Evolutionary conservation across 331 rosid species (phyloP).

Genomic region (Malus hybrid): DNA sequence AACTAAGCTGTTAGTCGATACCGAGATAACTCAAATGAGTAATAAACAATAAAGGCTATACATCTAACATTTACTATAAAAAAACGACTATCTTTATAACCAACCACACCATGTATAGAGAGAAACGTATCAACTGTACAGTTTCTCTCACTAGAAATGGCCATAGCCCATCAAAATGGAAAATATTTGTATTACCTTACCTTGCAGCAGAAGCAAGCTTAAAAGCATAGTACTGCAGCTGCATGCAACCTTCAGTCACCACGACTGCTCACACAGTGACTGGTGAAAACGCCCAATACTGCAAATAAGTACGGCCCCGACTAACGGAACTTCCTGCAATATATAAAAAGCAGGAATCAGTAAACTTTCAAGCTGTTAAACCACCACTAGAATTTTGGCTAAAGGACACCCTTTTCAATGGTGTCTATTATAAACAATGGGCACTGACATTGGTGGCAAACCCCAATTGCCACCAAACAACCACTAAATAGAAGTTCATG

Average conservation of each 20-base stretch:
- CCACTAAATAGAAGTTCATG: no score
- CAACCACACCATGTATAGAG: background rate
- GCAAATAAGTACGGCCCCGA: constrained; percentile 73
- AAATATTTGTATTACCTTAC: constrained; percentile 45
- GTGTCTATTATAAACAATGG: no score
- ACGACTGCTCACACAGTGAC: constrained; percentile 99
- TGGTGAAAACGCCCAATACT: constrained; percentile 72
- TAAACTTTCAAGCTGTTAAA: background rate
- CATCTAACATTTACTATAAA: background rate
- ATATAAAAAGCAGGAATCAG: constrained; percentile 5
- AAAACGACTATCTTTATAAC: background rate
- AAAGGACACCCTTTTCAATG: no score
- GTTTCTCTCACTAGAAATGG: background rate
- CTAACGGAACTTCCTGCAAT: constrained; percentile 59
- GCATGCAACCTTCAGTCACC: constrained; percentile 92
- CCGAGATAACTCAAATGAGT: background rate
- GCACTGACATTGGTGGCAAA: no score
- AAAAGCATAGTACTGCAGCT: constrained; percentile 89
- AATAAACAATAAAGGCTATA: background rate
- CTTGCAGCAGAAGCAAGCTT: constrained; percentile 88
- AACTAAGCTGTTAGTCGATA: background rate
- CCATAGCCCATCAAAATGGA: background rate
- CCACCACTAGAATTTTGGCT: no score
- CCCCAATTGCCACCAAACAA: no score
- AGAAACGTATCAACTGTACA: background rate